Evolutionary conservation across 1,139 yeast genomes (phyloP), one percentile per base, ranked within the genome.

Genomic region (Yamadazyma epiphylla): DNA sequence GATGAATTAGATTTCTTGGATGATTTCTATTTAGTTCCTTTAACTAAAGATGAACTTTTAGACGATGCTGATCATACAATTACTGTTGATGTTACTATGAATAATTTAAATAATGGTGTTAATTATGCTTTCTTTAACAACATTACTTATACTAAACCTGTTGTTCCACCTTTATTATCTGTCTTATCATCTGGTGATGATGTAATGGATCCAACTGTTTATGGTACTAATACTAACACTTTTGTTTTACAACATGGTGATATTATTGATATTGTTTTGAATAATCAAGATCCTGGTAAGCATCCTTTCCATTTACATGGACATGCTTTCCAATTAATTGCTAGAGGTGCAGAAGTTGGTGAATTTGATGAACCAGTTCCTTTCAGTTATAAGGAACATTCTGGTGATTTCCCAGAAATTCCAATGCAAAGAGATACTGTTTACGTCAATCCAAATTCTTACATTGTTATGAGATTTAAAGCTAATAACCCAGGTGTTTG

Each of bases 291-390:
- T 55, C 85, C 88, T 31, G 94, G 94, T 60, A 75, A 76, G 39
- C 95, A 87, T 58, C 95, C 96, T n/a, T 85, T 88, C 80, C 96
- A 87, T 54, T 62, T 87, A 45, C 96, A 87, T 47, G 96, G 96
- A 20, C 94, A 85, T 56, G 70, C 67, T 38, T 84, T 86, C 70
- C 94, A 87, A 68, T 67, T 84, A 7, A 51, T 85, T 32, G 75
- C 70, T 29, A 73, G 86, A 53, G 78, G 82, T 7, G 66, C 57
- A 12, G 74, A 64, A 15, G 57, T 66, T 28, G 65, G 64, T 24
- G 83, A 76, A 14, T 74, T 64, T 25, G 71, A 65, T 24, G 56
- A 56, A 22, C 84, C 83, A 26, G 68, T 69, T 15, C 62, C 73
- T 11, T 75, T 67, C 39, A 60, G 73, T 28, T 47, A 64, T 21